These are phyloP conservation scores for Teunomyces gatunensis DNA, from an alignment of 805 yeast genomes.

Conservation along the genomic window DNA sequence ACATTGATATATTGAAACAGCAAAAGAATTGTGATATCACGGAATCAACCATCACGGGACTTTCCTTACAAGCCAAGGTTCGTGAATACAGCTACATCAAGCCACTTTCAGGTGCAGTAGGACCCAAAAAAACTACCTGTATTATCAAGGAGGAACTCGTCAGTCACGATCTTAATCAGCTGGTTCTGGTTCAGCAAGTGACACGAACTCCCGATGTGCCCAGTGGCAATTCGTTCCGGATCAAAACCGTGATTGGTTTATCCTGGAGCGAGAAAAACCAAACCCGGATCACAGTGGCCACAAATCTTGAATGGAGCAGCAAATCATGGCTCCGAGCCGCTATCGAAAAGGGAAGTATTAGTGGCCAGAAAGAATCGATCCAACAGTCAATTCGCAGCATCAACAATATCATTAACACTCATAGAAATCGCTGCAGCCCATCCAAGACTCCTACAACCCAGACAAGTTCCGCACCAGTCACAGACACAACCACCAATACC, in stretches of 20 bases:
- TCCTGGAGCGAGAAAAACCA: conserved; percentile 61
- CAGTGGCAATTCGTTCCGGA: conserved; percentile 65
- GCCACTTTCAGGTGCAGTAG: conserved; percentile 66
- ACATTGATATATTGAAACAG: conserved; percentile 42
- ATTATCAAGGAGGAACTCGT: conserved; percentile 58
- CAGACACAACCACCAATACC: background rate
- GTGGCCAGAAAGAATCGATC: conserved; percentile 68
- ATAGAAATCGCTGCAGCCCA: background rate
- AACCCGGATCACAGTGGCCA: conserved; percentile 53
- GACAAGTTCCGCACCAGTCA: background rate
- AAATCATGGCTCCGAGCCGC: conserved; percentile 77
- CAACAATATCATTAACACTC: conserved; percentile 29
- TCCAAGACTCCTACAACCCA: background rate
- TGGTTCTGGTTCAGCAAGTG: conserved; percentile 49
- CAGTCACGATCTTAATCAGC: conserved; percentile 45
- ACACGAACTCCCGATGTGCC: conserved; percentile 82
- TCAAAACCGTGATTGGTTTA: conserved; percentile 53
- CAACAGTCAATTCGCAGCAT: conserved; percentile 48
- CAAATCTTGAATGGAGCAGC: conserved; percentile 66
- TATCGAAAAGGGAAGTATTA: conserved; percentile 69
- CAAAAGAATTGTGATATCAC: conserved; percentile 65
- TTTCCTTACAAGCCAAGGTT: conserved; percentile 36
- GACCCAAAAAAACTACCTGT: conserved; percentile 75
- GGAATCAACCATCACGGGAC: conserved; percentile 29
- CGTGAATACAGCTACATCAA: conserved; percentile 59